These are phyloP conservation scores for Arabis hirsuta DNA, from an alignment of 345 rosid genomes.

Conservation along the genomic window DNA sequence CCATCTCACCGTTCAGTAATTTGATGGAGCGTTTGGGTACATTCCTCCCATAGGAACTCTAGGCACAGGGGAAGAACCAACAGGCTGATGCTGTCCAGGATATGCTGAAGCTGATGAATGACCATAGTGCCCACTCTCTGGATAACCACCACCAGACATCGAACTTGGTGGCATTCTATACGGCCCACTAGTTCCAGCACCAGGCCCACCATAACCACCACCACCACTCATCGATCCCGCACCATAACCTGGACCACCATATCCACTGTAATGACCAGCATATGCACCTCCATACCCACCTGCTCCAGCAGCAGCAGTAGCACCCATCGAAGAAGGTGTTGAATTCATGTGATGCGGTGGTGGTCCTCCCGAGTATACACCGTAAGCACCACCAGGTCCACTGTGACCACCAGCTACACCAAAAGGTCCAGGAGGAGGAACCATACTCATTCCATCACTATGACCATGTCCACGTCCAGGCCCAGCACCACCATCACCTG, in stretches of 20 bases:
- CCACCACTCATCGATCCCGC: slow-evolving; percentile 44
- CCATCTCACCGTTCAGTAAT: slow-evolving; percentile 66
- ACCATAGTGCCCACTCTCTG: slow-evolving; percentile 63
- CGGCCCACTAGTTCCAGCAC: slow-evolving; percentile 53
- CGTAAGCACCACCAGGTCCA: slow-evolving; percentile 50
- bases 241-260: slow-evolving; percentile 60
- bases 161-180: slow-evolving; percentile 69
- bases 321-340: slow-evolving; percentile 52
- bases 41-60: slow-evolving; percentile 78
- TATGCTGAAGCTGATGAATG: slow-evolving; percentile 59
- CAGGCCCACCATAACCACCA: slow-evolving; percentile 53
- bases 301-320: slow-evolving; percentile 38
- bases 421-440: slow-evolving; percentile 54
- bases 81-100: slow-evolving; percentile 68
- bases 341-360: slow-evolving; percentile 63
- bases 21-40: slow-evolving; percentile 74
- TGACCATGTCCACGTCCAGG: slow-evolving; percentile 54
- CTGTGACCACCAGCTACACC: slow-evolving; percentile 48
- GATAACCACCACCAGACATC: slow-evolving; percentile 71
- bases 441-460: slow-evolving; percentile 70
- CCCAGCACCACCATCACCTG: slow-evolving; percentile 46
- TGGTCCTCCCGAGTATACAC: slow-evolving; percentile 56
- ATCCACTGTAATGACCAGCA: slow-evolving; percentile 62
- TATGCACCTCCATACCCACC: slow-evolving; percentile 53
- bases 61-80: slow-evolving; percentile 69